Evolutionary conservation across 306 rosid genomes (phyloP).

Genomic region (Herpetospermum pedunculosum): DNA sequence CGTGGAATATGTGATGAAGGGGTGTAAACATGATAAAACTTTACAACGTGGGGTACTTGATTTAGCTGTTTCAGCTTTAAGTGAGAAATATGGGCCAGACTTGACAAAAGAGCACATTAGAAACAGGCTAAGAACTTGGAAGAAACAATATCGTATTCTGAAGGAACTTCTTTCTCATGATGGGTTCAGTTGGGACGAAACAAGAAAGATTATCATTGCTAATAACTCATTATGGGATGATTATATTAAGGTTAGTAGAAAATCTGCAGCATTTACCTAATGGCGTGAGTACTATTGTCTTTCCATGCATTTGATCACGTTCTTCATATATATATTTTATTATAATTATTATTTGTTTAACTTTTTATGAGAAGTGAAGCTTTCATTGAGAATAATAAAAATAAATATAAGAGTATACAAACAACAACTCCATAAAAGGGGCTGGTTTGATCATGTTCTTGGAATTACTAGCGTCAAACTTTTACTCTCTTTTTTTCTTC

Average conservation of each 20-base stretch:
- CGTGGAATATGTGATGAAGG: slow-evolving; percentile 37
- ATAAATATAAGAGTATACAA: neutral
- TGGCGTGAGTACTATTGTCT: neutral
- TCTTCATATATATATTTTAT: neutral
- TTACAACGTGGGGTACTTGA: slow-evolving; percentile 37
- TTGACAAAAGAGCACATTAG: slow-evolving; percentile 34
- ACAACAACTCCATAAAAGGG: neutral
- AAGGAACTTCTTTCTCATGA: slow-evolving; percentile 32
- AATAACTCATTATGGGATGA: slow-evolving; percentile 38
- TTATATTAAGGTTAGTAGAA: slow-evolving; percentile 32
- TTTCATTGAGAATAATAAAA: neutral
- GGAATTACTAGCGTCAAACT: neutral
- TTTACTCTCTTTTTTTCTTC: neutral
- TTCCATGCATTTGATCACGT: neutral
- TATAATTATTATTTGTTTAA: neutral
- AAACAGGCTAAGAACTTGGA: slow-evolving; percentile 46
- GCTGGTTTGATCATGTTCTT: neutral
- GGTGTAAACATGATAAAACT: slow-evolving; percentile 34
- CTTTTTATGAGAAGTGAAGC: neutral
- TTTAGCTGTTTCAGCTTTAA: slow-evolving; percentile 27
- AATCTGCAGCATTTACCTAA: neutral
- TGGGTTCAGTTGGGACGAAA: slow-evolving; percentile 47
- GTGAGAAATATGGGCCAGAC: slow-evolving; percentile 28
- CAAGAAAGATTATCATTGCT: slow-evolving; percentile 33
- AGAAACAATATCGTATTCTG: slow-evolving; percentile 30